phyloP scores from a whole-genome alignment of 768 basidiomycete genomes.

The Favolaschia claudopus region DNA sequence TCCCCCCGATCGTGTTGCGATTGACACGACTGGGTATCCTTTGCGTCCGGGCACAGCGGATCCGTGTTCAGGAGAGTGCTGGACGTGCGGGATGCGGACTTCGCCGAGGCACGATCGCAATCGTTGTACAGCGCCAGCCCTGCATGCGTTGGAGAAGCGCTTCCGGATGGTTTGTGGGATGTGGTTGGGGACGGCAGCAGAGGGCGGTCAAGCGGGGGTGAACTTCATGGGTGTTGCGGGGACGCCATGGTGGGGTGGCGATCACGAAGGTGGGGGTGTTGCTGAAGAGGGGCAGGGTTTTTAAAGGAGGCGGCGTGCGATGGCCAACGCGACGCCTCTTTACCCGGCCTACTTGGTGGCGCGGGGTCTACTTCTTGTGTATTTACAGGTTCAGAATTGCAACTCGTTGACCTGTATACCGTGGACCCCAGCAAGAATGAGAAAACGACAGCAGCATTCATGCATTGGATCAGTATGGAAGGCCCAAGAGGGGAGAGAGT shows the following conservation, averaged over 20 bases:
- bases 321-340: background rate
- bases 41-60: background rate
- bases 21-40: no score
- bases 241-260: background rate
- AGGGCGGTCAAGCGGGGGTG: background rate
- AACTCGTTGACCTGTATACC: background rate
- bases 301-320: background rate
- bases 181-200: background rate
- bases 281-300: constrained; percentile 1
- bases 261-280: background rate
- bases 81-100: background rate
- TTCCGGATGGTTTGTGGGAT: background rate
- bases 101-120: background rate
- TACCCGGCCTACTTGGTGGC: constrained; percentile 9
- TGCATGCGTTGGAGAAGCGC: background rate
- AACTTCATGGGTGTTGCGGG: background rate
- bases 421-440: background rate
- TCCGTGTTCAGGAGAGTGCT: background rate
- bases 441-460: constrained; percentile 23
- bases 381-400: constrained; percentile 1
- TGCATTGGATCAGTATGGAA: constrained; percentile 22
- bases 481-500: constrained; percentile 23
- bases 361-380: background rate
- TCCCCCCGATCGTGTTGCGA: no score
- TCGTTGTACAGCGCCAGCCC: background rate